Evolutionary conservation across 179 eudicot genomes (phyloP).

Genomic region (Drosera spatulata): DNA sequence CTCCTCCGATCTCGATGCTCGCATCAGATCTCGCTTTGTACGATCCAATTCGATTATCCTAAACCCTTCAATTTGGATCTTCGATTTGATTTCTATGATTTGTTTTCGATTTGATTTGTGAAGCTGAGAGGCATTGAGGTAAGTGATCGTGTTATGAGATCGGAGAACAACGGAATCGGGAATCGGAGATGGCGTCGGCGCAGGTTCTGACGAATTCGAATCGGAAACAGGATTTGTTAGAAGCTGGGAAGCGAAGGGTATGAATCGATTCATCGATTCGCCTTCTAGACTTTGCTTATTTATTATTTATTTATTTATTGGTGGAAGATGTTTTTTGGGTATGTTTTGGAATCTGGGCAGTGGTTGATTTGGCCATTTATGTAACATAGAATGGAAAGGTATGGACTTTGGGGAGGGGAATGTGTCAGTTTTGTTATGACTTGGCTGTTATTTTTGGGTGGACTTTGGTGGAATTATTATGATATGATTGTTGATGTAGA

Average conservation of each 20-base stretch:
- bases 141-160: slow-evolving; percentile 13
- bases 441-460: not conserved
- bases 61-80: no score
- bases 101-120: slow-evolving; percentile 3
- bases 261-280: slow-evolving; percentile 2
- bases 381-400: not conserved
- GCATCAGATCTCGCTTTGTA: no score
- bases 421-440: not conserved
- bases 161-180: slow-evolving; percentile 6
- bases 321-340: not conserved
- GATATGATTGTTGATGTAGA: not conserved
- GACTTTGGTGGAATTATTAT: not conserved
- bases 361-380: not conserved
- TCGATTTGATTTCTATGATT: not conserved
- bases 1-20: no score
- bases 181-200: slow-evolving; percentile 48
- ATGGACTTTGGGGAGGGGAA: not conserved
- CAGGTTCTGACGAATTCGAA: slow-evolving; percentile 24
- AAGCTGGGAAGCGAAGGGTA: slow-evolving; percentile 83
- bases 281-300: not conserved
- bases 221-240: slow-evolving; percentile 61
- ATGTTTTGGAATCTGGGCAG: not conserved
- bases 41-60: no score
- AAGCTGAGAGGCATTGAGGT: slow-evolving; percentile 71
- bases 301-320: not conserved